Base-by-base conservation (phyloP, 2,329 filamentous ascomycete species). In the Hymenoscyphus occultus region DNA sequence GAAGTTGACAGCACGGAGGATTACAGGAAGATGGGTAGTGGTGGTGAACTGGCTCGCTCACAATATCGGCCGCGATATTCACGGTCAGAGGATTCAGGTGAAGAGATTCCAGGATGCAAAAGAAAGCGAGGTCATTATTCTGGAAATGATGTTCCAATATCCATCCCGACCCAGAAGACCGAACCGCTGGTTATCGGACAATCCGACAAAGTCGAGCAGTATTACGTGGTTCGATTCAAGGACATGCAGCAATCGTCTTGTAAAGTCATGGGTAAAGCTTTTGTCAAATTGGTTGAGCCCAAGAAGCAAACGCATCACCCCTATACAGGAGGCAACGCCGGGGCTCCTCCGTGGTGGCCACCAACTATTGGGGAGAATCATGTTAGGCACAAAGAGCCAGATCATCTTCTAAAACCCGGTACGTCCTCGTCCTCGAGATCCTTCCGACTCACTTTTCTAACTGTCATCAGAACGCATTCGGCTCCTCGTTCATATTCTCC, bases 251-350 rank as follows among this genome's bases (percentile, higher is more conserved):
- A 93, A 71, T 83, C 86, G 1, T 84, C 87, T 6, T 89, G 88
- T 77, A 92, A 92, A 76, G 78, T 87, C 32, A 87, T 92, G 61
- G 86, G 86, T 40, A 93, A 92, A 74, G 87, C 85, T 12, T 92
- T 90, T 85, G 87, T 93, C 65, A 91, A 91, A 73, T 82, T 86
- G 1, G 85, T 92, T 1, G 89, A 90, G 71, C 90, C 90, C 0
- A 91, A 90, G 77, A 93, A 93, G 76, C 90, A 92, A 75, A 88
- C 88, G 0, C 88, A 85, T 19, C 86, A 90, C 70, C 90, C 90
- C 0, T 93, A 93, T 72, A 90, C 87, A 1, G 81, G 82, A n/a
- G 84, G 83, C 39, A 83, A 88, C 57, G 82, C 83, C 39, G 86
- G 85, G 69, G 84, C 84, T 1, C 86, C 87, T 0, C 83, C 84